Evolutionary conservation across 2,329 filamentous ascomycete species (phyloP).

Genomic region (Orbilia javanica): DNA sequence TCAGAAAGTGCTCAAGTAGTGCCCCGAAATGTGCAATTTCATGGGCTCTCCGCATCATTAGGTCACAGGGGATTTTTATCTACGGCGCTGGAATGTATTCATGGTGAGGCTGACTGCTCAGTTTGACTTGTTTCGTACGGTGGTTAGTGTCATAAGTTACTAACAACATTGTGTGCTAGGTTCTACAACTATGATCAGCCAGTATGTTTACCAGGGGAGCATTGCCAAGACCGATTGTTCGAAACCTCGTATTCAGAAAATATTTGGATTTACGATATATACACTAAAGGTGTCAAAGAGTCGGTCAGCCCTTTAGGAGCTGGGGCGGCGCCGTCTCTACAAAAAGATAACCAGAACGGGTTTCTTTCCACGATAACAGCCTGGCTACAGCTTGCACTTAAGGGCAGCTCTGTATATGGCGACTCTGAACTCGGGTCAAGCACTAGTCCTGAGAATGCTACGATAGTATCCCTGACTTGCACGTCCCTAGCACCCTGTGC

Average conservation of each 20-base stretch:
- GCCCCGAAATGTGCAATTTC: conserved; percentile 64
- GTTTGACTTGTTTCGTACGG: no score
- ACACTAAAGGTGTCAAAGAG: conserved; percentile 19
- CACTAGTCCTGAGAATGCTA: neutral
- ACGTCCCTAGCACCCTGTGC: neutral
- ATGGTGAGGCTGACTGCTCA: no score
- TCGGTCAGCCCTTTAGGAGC: conserved; percentile 11
- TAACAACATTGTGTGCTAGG: no score
- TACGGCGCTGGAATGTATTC: conserved; percentile 61
- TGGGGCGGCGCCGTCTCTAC: neutral
- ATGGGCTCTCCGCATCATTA: conserved; percentile 62
- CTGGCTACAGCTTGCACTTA: neutral
- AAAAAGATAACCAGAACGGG: neutral
- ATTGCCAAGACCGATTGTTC: conserved; percentile 11
- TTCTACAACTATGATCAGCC: conserved; percentile 68
- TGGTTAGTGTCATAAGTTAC: no score
- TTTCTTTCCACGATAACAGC: neutral
- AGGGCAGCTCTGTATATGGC: neutral
- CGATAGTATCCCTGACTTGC: neutral
- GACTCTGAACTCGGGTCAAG: neutral
- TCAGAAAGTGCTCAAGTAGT: conserved; percentile 64
- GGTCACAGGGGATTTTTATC: conserved; percentile 39
- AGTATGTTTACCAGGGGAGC: conserved; percentile 4
- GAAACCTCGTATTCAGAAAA: neutral
- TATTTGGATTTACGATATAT: conserved; percentile 30